Evolutionary conservation across 495 filamentous ascomycete species (phyloP), one percentile per base, ranked within the genome.

Genomic region (Hyaloscypha hepaticicola): DNA sequence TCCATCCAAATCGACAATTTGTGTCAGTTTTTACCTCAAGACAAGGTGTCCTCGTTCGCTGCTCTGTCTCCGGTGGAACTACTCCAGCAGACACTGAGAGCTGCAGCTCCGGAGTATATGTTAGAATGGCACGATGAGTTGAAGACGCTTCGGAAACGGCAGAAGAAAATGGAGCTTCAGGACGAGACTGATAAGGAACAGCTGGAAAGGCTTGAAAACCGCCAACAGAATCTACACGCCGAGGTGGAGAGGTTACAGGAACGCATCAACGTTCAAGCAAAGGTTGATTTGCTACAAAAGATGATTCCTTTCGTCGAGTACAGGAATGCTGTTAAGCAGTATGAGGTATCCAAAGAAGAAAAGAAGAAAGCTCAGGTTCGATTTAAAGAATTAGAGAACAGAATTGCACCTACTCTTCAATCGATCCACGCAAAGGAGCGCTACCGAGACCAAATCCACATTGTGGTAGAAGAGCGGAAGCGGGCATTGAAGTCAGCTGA

Each of bases 11-110:
- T 98, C 71, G 95, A 98, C 76, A 99, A 99, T 69, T 81, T 98
- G 2, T 99, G 95, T 73, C 95, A 98, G 76, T 99, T 99, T 70
- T 81, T 99, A 38, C 95, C 95, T 1, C 95, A 99, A 74, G 95
- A 99, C 72, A 90, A 92, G 70, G 96, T 99, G 6, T 91, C 91
- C 26, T 93, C 97, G 66, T 99, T 99, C 72, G 91, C 95, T 11
- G 89, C 84, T 16, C 81, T 97, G 66, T 89, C 86, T 7, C 90
- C 92, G 0, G 79, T 93, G n/a, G 90, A 96, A n/a, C 81, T 97
- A 21, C 82, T 99, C 2, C 78, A 83, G 45, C 89, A 93, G 55
- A 99, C 95, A 0, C 88, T 95, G 63, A 83, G 90, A 69, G 95
- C 95, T 3, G 93, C 92, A 22, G 95, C 92, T 3, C 86, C 90